phyloP scores from a whole-genome alignment of 2,329 filamentous ascomycete genomes.

The Beauveria sp. region DNA sequence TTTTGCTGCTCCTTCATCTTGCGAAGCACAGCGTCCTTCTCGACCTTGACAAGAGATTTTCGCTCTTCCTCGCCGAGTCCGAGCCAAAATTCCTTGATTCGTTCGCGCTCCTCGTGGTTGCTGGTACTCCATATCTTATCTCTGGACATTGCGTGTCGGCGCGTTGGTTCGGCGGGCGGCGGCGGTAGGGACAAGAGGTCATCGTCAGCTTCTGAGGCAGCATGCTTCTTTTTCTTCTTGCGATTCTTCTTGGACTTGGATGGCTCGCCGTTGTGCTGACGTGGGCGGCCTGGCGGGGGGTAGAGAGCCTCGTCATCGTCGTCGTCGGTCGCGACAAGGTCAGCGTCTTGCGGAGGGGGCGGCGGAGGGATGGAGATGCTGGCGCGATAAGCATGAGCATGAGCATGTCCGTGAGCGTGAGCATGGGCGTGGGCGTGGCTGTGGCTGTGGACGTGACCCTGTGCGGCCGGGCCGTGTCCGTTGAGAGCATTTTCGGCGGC shows the following conservation, averaged over 20 bases:
- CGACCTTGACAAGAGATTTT: conserved; percentile 91
- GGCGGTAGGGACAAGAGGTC: conserved; percentile 14
- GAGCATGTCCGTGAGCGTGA: conserved; percentile 17
- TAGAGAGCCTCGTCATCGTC: conserved; percentile 37
- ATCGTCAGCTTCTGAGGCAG: conserved; percentile 14
- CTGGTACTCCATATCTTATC: conserved; percentile 98
- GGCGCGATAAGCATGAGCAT: background rate
- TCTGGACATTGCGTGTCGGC: conserved; percentile 47
- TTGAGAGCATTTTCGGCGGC: conserved; percentile 29
- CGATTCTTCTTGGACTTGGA: conserved; percentile 52
- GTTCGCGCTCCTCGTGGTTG: conserved; percentile 86
- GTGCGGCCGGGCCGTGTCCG: conserved; percentile 2
- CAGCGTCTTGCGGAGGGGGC: conserved; percentile 32
- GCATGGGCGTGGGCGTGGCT: background rate
- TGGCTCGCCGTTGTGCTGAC: conserved; percentile 23
- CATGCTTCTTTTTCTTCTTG: conserved; percentile 60
- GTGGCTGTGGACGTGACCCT: background rate
- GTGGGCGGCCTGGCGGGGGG: conserved; percentile 33
- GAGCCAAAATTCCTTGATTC: conserved; percentile 98
- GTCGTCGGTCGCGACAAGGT: conserved; percentile 49
- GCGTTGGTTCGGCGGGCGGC: conserved; percentile 22
- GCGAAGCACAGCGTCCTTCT: conserved; percentile 93
- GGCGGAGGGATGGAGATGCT: background rate
- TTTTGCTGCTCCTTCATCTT: conserved; percentile 99
- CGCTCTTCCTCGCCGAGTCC: conserved; percentile 89